Evolutionary conservation across 2,329 filamentous ascomycete genomes (phyloP), one percentile per base, ranked within the genome.

Genomic region (Sporothrix brasiliensis): DNA sequence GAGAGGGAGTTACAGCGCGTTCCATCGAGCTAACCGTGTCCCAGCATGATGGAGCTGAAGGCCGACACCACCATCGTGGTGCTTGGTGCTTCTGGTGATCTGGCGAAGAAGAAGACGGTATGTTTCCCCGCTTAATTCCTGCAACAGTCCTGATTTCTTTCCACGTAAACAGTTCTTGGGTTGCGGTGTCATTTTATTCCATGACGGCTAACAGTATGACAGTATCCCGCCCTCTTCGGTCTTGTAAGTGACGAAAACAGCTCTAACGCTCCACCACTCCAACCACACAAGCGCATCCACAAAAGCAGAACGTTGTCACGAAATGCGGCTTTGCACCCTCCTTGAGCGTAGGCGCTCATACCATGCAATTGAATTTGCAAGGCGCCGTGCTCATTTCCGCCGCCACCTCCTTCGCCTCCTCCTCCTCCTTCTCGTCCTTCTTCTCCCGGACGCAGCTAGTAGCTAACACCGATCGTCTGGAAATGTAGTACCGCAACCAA

Each of bases 31-130:
- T 73, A 66, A 73, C 71, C 16, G 5, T 69, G 30, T 27, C 27
- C 60, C 53, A 97, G 93, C 79, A 89, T 88, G 78, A 87, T 96
- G 82, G 95, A 99, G 88, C 90, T 99, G 79, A 99, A 97, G 87
- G 93, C 98, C 79, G 96, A 99, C 87, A 99, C 95, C 75, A 88
- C 94, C 79, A 96, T 99, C 78, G 88, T 99, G 78, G 95, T 99
- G 77, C 90, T 99, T 76, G 95, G 95, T 78, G 95, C 95, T 75
- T 99, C 95, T 68, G 95, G 95, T 78, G 95, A 99, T 86, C 85
- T 99, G 76, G 95, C 95, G 67, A 99, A 99, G 88, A 99, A 99
- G 91, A 99, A 99, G 90, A 99, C 95, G 60, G 93, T 97, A 83
- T 67, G 70, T 47, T 56, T 47, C 6, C 13, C 21, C 13, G 3